Evolutionary conservation across 2,329 filamentous ascomycete genomes (phyloP).

Genomic region (Basipetospora chlamydospora): DNA sequence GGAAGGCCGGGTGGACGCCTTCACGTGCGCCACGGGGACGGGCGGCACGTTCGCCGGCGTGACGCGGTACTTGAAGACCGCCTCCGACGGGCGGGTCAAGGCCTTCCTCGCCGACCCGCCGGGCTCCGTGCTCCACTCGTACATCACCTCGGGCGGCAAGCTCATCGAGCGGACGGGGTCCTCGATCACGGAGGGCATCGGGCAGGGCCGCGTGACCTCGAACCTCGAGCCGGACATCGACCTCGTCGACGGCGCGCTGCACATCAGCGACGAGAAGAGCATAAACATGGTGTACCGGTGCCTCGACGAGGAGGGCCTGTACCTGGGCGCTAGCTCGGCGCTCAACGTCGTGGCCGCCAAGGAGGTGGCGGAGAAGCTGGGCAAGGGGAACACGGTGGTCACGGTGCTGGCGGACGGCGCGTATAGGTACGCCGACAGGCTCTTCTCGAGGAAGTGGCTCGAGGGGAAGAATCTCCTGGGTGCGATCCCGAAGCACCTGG

Average conservation of each 20-base stretch:
- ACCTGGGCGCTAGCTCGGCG: slow-evolving; percentile 84
- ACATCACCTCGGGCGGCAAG: slow-evolving; percentile 73
- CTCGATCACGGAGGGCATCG: slow-evolving; percentile 95
- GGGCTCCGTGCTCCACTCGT: slow-evolving; percentile 83
- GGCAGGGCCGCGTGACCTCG: slow-evolving; percentile 90
- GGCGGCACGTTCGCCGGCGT: slow-evolving; percentile 81
- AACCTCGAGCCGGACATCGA: slow-evolving; percentile 78
- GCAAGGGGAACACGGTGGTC: slow-evolving; percentile 78
- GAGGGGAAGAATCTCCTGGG: slow-evolving; percentile 67
- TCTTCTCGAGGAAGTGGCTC: slow-evolving; percentile 89
- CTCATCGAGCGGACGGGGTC: slow-evolving; percentile 68
- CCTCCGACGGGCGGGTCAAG: slow-evolving; percentile 64
- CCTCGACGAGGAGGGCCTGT: slow-evolving; percentile 88
- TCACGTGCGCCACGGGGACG: slow-evolving; percentile 89
- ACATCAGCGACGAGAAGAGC: slow-evolving; percentile 82
- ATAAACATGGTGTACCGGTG: slow-evolving; percentile 97
- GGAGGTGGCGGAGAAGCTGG: slow-evolving; percentile 82
- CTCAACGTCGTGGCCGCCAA: slow-evolving; percentile 92
- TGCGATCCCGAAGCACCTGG: slow-evolving; percentile 69
- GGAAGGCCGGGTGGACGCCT: slow-evolving; percentile 70
- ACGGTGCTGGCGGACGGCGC: slow-evolving; percentile 91
- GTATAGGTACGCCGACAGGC: slow-evolving; percentile 87
- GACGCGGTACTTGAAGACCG: slow-evolving; percentile 78
- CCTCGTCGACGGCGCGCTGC: slow-evolving; percentile 69
- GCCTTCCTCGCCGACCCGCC: slow-evolving; percentile 87